These are phyloP conservation scores for Botrytis fragariae DNA, from an alignment of 2,329 filamentous ascomycete genomes.

Conservation along the genomic window DNA sequence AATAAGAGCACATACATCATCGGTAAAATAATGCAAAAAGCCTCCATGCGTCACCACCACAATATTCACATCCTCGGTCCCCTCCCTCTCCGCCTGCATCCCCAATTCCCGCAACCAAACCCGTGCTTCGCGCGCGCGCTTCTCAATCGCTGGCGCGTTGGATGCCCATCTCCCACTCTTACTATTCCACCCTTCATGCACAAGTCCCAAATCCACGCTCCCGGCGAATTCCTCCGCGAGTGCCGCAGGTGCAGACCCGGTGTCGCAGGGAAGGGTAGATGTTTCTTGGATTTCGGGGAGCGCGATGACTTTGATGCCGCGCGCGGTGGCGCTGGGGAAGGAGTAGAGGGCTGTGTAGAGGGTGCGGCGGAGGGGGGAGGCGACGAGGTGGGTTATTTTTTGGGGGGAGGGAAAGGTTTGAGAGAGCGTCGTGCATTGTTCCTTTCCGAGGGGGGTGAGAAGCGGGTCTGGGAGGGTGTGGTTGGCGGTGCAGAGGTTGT, in stretches of 20 bases:
- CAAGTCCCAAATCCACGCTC: constrained; percentile 1
- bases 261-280: constrained; percentile 71
- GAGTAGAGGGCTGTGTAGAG: constrained; percentile 72
- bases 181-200: constrained; percentile 10
- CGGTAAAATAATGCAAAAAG: constrained; percentile 79
- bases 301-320: constrained; percentile 50
- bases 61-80: constrained; percentile 57
- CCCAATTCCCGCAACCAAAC: constrained; percentile 52
- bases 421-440: constrained; percentile 68
- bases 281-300: constrained; percentile 79
- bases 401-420: constrained; percentile 62
- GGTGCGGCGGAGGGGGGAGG: constrained; percentile 78
- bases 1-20: constrained; percentile 56
- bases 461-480: constrained; percentile 73
- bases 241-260: constrained; percentile 46
- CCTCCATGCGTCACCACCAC: constrained; percentile 80
- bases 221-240: neutral
- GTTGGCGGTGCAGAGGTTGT: constrained; percentile 72
- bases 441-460: constrained; percentile 71
- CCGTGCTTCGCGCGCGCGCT: constrained; percentile 57
- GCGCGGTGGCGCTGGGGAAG: constrained; percentile 58
- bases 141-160: constrained; percentile 39
- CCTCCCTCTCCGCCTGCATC: constrained; percentile 26
- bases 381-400: constrained; percentile 66
- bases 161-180: constrained; percentile 34